These are phyloP conservation scores for Podospora fimiseda DNA, from an alignment of 495 filamentous ascomycete species.

Conservation along the genomic window DNA sequence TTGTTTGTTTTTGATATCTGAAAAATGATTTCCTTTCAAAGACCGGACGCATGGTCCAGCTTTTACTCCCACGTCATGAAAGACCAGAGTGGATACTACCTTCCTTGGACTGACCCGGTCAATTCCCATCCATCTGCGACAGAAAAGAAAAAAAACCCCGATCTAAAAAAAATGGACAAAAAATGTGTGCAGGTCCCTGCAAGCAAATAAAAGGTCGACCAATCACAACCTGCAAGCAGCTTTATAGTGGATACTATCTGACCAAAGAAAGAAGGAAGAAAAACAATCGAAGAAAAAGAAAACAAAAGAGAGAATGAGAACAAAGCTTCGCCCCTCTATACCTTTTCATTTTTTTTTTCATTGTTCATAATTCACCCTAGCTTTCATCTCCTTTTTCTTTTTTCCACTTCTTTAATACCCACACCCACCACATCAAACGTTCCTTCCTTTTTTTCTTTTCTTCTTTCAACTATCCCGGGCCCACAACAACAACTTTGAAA, in stretches of 20 bases:
- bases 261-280: not conserved
- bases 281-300: constrained; percentile 8
- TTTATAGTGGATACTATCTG: not conserved
- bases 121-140: not conserved
- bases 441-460: not conserved
- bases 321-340: not conserved
- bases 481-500: no score
- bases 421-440: not conserved
- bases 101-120: not conserved
- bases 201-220: not conserved
- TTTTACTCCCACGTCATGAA: not conserved
- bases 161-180: not conserved
- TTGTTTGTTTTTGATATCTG: no score
- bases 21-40: no score
- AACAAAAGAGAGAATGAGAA: constrained; percentile 7
- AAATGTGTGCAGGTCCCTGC: not conserved
- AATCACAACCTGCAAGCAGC: not conserved
- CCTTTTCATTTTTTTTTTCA: constrained; percentile 1
- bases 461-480: not conserved
- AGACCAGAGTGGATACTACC: not conserved
- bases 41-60: no score
- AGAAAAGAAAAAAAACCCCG: not conserved
- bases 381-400: constrained; percentile 1
- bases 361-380: no score
- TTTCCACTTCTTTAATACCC: not conserved